A percentile compares a stretch with the other conserved stretches of the same genome.
Evolutionary conservation across 1,284 basidiomycete genomes (phyloP).

Genomic region (Veloporphyrellus conicus): DNA sequence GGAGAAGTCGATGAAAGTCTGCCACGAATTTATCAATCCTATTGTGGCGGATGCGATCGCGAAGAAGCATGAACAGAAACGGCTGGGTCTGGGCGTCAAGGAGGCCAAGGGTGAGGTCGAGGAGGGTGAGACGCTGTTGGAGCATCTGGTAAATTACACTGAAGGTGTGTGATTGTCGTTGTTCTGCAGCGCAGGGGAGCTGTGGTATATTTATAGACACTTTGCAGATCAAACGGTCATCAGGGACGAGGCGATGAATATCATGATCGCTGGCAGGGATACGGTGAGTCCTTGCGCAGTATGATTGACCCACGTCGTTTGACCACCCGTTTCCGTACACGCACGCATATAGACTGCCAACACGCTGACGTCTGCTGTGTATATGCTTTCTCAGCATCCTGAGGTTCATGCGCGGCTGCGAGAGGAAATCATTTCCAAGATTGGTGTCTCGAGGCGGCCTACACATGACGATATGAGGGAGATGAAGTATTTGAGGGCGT

Average conservation of each 20-base stretch:
- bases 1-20: slow-evolving; percentile 14
- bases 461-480: slow-evolving; percentile 49
- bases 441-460: slow-evolving; percentile 43
- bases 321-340: background rate
- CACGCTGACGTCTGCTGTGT: slow-evolving; percentile 49
- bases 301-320: background rate
- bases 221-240: slow-evolving; percentile 31
- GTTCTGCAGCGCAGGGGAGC: background rate
- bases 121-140: slow-evolving; percentile 29
- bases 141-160: slow-evolving; percentile 30
- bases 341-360: slow-evolving; percentile 43
- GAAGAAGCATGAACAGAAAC: slow-evolving; percentile 21
- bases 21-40: slow-evolving; percentile 27
- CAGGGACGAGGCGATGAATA: slow-evolving; percentile 41
- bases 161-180: slow-evolving; percentile 21
- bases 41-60: slow-evolving; percentile 27
- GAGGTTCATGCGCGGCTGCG: slow-evolving; percentile 44
- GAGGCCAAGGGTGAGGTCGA: slow-evolving; percentile 3
- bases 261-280: slow-evolving; percentile 40
- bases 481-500: slow-evolving; percentile 55
- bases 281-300: slow-evolving; percentile 29
- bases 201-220: background rate
- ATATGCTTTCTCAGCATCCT: slow-evolving; percentile 53
- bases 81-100: background rate
- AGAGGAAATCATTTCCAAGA: slow-evolving; percentile 46